Evolutionary conservation across 1,284 basidiomycete species (phyloP).

Genomic region (Marasmius sp.): DNA sequence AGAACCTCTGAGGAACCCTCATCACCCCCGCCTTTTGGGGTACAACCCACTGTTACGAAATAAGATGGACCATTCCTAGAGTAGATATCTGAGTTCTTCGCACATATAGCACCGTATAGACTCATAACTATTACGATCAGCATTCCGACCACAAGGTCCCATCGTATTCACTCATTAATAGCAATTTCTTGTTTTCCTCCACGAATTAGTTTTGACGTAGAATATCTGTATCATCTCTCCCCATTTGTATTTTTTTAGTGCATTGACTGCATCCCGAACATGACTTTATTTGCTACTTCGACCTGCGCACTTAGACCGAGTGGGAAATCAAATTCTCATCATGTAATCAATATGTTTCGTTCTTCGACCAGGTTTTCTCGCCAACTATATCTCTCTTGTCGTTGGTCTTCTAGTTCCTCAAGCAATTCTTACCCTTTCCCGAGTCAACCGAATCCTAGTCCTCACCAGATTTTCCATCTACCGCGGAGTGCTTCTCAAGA

Average conservation of each 20-base stretch:
- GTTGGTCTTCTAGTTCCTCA: background rate
- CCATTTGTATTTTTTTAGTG: background rate
- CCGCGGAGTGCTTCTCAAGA: slow-evolving; percentile 48
- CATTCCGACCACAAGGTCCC: too few species aligned
- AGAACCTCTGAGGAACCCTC: slow-evolving; percentile 12
- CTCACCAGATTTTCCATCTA: slow-evolving; percentile 67
- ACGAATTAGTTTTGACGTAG: background rate
- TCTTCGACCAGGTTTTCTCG: background rate
- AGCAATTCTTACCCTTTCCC: slow-evolving; percentile 47
- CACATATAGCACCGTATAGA: background rate
- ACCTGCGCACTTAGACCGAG: too few species aligned
- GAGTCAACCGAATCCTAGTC: slow-evolving; percentile 47
- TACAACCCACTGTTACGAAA: background rate
- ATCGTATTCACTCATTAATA: too few species aligned
- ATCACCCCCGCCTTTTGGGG: background rate
- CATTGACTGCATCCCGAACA: background rate
- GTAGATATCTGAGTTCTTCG: background rate
- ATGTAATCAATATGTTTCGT: background rate
- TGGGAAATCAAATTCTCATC: too few species aligned
- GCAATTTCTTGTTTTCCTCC: too few species aligned
- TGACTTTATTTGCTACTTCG: too few species aligned
- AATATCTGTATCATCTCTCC: background rate
- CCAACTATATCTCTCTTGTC: background rate
- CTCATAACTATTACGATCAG: background rate
- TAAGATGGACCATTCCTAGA: background rate